Conservation (phyloP, 768 basidiomycete species). For the Termitomyces sp. region DNA sequence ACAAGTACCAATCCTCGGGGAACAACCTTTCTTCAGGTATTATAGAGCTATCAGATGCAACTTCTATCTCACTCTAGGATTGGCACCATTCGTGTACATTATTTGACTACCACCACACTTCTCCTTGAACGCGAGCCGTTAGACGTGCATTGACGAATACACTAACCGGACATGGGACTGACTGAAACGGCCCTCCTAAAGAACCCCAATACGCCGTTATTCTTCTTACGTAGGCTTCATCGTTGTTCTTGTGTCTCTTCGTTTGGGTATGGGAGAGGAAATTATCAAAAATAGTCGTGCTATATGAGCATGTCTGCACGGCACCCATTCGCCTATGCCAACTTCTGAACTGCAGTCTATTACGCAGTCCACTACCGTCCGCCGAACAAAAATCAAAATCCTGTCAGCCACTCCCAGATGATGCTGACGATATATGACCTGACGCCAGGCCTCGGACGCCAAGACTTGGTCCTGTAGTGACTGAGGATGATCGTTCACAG, state of each 20-base stretch:
- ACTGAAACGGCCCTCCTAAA: background rate
- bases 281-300: background rate
- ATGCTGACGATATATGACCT: background rate
- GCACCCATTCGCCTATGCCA: background rate
- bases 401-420: background rate
- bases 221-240: no score
- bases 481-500: background rate
- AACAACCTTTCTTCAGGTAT: no score
- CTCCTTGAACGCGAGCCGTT: background rate
- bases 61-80: no score
- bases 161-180: no score
- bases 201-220: background rate
- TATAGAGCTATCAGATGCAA: no score
- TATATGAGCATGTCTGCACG: background rate
- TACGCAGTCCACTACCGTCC: background rate
- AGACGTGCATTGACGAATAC: no score
- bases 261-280: no score
- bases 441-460: slow-evolving; percentile 3
- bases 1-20: no score
- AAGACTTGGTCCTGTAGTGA: slow-evolving; percentile 3
- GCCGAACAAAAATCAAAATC: slow-evolving; percentile 2
- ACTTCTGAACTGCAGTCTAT: background rate
- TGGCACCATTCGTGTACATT: no score
- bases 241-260: no score
- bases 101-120: no score